Conservation (phyloP, 306 rosid species). For the Acacia crassicarpa region DNA sequence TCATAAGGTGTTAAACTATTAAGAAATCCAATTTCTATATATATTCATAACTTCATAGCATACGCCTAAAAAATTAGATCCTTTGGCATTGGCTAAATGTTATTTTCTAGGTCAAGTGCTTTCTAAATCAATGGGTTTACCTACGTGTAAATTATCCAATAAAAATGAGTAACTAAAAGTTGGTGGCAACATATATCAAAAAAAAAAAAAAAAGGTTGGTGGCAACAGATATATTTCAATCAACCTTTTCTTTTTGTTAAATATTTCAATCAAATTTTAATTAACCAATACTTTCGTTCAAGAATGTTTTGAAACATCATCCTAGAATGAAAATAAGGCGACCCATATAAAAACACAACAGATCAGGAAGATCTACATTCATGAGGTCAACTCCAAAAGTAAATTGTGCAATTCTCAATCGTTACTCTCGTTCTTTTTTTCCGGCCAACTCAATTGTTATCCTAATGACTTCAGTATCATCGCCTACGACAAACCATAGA, state of each 20-base stretch:
- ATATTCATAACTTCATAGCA: background rate
- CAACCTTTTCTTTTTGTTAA: no score
- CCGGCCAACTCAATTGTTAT: no score
- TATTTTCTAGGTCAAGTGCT: background rate
- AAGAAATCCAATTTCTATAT: no score
- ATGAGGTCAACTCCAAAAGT: background rate
- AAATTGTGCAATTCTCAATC: background rate
- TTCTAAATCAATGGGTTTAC: background rate
- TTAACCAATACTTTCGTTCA: background rate
- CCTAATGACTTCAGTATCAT: background rate
- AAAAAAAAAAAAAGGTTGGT: no score
- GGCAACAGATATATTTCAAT: no score
- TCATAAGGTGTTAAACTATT: no score
- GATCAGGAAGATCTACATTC: background rate
- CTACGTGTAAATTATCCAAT: background rate
- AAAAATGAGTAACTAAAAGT: constrained; percentile 4
- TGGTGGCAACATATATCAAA: background rate
- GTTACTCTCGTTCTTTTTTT: background rate
- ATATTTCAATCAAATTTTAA: background rate
- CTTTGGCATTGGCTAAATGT: background rate
- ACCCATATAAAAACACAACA: constrained; percentile 2
- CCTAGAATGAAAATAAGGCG: background rate
- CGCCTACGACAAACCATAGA: background rate
- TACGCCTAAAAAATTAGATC: background rate
- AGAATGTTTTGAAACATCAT: background rate